These are phyloP conservation scores for Penicillium roqueforti DNA, from an alignment of 495 filamentous ascomycete species.

Conservation along the genomic window DNA sequence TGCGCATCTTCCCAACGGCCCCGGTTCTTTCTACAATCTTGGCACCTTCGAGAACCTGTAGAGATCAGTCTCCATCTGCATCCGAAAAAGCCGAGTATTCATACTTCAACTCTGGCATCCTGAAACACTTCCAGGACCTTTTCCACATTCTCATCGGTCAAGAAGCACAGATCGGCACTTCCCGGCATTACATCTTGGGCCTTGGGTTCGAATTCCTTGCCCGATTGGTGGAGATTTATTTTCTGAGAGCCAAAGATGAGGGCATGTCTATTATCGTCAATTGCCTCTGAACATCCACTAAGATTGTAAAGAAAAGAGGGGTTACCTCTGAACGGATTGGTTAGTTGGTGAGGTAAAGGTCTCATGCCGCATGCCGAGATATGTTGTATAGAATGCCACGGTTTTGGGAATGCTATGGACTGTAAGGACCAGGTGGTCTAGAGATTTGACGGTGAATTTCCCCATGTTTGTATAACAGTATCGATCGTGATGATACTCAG, in stretches of 20 bases:
- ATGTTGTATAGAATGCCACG: conserved; percentile 44
- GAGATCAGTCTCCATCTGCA: conserved; percentile 2
- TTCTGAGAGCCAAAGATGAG: conserved; percentile 50
- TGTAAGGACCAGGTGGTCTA: conserved; percentile 54
- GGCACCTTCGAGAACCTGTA: conserved; percentile 37
- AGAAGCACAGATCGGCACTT: conserved; percentile 52
- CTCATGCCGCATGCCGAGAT: conserved; percentile 49
- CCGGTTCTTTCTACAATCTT: conserved; percentile 48
- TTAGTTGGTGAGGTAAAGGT: conserved; percentile 37
- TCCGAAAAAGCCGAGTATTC: neutral
- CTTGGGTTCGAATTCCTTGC: conserved; percentile 54
- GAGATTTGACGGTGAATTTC: conserved; percentile 34
- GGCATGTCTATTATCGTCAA: conserved; percentile 36
- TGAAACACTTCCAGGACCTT: conserved; percentile 31
- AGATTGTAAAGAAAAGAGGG: neutral
- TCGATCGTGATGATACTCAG: too few relatives aligned
- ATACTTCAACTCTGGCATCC: conserved; percentile 37
- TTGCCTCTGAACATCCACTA: neutral
- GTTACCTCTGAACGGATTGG: conserved; percentile 28
- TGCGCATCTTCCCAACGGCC: conserved; percentile 45
- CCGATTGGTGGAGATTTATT: conserved; percentile 51
- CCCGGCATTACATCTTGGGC: conserved; percentile 45
- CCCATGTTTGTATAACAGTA: conserved; percentile 11
- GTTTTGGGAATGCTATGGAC: conserved; percentile 43
- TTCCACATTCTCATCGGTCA: conserved; percentile 43